Evolutionary conservation across 192 early-diverging fungal species (phyloP), one percentile per base, ranked within the genome.

Genomic region (Coemansia sp.): DNA sequence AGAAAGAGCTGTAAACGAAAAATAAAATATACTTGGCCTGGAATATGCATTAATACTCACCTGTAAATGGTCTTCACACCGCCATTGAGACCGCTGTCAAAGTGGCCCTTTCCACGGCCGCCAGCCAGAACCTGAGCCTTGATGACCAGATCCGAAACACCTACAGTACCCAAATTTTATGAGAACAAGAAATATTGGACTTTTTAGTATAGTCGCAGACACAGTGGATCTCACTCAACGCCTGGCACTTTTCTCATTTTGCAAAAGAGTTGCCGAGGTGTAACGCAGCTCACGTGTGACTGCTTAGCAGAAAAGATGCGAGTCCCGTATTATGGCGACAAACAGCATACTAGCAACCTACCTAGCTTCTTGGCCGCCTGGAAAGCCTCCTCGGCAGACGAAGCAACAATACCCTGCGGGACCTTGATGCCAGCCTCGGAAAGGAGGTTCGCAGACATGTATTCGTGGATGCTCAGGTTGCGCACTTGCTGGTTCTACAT

Each of bases 91-190:
- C 97, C 95, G 64, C 88, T 93, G 70, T 95, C 93, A 81, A 97
- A 99, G 68, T 85, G 85, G 69, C 97, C 97, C 85, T 99, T 99
- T 54, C 97, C 97, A 84, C 97, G 94, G 52, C 97, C 97, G 67
- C 97, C 97, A 61, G 97, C 97, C 58, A 99, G 84, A 37, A 99
- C 97, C 84, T 98, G 93, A 37, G 87, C 84, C 80, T 87, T 91
- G 82, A 91, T 91, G 69, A 91, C 88, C 70, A 88, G 83, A 58
- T 91, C 89, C 56, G 87, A 83, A 25, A 85, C 83, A 41, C 79
- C 79, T 83, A 84, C 69, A 45, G 15, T n/a, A 45, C 14, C 11
- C 41, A 45, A n/a, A 45, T 8, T 35, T 35, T 35, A 6, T 8
- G 32, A 35, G 32, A 35, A 35, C 32, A 35, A 35, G 32, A 35